Conservation (phyloP, 169 alveolate species). For the Cryptosporidium sp. region DNA sequence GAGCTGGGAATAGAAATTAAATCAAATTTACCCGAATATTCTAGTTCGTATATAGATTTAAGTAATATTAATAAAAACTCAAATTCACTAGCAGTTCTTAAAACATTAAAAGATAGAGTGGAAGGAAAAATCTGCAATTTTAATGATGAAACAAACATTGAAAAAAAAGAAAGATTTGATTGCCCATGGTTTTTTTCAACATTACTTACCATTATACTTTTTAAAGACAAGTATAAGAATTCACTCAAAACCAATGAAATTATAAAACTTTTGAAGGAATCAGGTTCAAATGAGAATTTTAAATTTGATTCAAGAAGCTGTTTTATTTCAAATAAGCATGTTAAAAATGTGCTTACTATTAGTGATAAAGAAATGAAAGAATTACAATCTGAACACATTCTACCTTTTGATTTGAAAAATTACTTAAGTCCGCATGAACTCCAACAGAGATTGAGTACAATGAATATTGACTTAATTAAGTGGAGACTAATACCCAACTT, state of each 20-base stretch:
- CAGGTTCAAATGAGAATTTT: background rate
- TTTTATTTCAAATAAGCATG: constrained; percentile 14
- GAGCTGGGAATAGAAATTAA: background rate
- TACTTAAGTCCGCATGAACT: constrained; percentile 28
- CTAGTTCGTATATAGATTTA: background rate
- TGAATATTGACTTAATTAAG: constrained; percentile 90
- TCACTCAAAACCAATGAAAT: background rate
- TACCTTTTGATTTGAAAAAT: constrained; percentile 18
- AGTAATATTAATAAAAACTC: background rate
- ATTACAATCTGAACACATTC: background rate
- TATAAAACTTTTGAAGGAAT: background rate
- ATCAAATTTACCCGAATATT: background rate
- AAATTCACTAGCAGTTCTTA: background rate
- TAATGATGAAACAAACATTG: background rate
- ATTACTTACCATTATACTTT: background rate
- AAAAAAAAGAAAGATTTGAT: background rate
- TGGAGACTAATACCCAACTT: constrained; percentile 90
- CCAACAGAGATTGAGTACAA: constrained; percentile 32
- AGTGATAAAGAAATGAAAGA: background rate
- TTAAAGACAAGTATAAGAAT: background rate
- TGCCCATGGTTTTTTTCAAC: constrained; percentile 69
- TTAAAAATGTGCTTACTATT: background rate
- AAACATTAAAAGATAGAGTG: background rate
- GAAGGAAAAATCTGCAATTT: background rate
- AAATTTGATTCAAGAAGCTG: background rate